Evolutionary conservation across 179 eudicot species (phyloP).

Genomic region (Dionaea muscipula): DNA sequence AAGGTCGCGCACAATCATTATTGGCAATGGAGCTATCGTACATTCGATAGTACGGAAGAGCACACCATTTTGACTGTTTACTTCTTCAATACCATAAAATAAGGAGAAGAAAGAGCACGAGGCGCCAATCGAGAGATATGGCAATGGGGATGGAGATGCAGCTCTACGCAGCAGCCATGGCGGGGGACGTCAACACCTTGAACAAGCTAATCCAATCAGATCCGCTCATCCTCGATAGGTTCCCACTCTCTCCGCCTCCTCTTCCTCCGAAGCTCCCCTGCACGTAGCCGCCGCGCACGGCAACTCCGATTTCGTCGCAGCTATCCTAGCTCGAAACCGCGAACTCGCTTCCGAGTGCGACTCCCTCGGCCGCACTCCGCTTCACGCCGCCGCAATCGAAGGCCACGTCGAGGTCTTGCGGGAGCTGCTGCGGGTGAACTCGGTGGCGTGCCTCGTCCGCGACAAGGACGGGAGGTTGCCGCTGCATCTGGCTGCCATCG

Average conservation of each 20-base stretch:
- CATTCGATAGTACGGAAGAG: too few relatives aligned
- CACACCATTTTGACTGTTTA: too few relatives aligned
- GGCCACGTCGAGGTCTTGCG: constrained; percentile 20
- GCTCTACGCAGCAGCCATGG: too few relatives aligned
- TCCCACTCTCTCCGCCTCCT: too few relatives aligned
- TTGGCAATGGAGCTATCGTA: too few relatives aligned
- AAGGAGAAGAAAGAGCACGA: too few relatives aligned
- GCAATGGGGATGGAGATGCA: background rate
- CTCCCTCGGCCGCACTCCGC: constrained; percentile 27
- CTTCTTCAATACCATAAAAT: too few relatives aligned
- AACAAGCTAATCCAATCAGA: too few relatives aligned
- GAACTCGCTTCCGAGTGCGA: constrained; percentile 24
- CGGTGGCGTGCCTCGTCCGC: constrained; percentile 7
- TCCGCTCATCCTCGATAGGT: too few relatives aligned
- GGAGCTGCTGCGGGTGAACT: constrained; percentile 9
- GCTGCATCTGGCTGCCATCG: constrained; percentile 31
- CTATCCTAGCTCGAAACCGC: constrained; percentile 20
- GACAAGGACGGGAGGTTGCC: constrained; percentile 26
- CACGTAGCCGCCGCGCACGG: constrained; percentile 37
- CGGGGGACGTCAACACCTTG: too few relatives aligned
- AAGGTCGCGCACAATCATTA: too few relatives aligned
- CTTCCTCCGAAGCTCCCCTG: constrained; percentile 26
- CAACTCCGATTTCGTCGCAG: constrained; percentile 24
- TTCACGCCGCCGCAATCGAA: constrained; percentile 35
- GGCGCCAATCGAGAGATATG: background rate